Evolutionary conservation across 192 early-diverging fungal species (phyloP), one percentile per base, ranked within the genome.

Genomic region (Coemansia sp.): DNA sequence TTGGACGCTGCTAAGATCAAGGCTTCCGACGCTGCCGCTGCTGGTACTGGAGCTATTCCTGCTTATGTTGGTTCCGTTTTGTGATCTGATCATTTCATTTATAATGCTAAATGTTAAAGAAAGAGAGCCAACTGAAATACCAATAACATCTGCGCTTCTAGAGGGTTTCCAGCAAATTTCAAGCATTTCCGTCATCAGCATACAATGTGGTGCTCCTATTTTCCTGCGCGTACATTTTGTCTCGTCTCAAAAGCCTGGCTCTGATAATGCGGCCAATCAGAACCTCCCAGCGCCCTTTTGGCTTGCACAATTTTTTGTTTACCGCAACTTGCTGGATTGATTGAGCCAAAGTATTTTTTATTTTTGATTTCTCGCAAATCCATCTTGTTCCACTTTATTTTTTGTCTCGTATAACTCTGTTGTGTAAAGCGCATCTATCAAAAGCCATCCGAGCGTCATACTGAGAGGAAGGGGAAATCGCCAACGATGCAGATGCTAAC

Each of bases 401-500:
- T 40, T 40, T 40, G 11, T 25, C 19, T 52, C 22, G 22, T 9
- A 11, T 52, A 14, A 52, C 19, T 52, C 49, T 25, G 8, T 22
- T 15, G 23, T 13, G 23, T 25, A 25, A 52, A 25, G 9, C 9
- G 49, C 42, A 45, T 45, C 42, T 45, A 45, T 17, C 17, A 45
- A 25, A 52, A 50, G 46, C 22, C 9, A 25, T 52, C 23, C 49
- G 22, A 52, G 14, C 14, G 55, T 5, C 55, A 57, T 14, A 35
- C 17, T 57, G 23, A 35, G 17, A 34, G 33, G 55, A 34, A 57
- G 33, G 34, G 20, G 49, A 62, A 59, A 22, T 60, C 40, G 36
- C 50, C 41, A 65, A 85, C 71, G 72, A 90, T 90, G 89, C 89
- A 89, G 87, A 87, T 90, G 88, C 85, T 90, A 64, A 90, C 88